These are phyloP conservation scores for Microstegium vimineum DNA, from an alignment of 176 grass and related monocot species.

Conservation along the genomic window DNA sequence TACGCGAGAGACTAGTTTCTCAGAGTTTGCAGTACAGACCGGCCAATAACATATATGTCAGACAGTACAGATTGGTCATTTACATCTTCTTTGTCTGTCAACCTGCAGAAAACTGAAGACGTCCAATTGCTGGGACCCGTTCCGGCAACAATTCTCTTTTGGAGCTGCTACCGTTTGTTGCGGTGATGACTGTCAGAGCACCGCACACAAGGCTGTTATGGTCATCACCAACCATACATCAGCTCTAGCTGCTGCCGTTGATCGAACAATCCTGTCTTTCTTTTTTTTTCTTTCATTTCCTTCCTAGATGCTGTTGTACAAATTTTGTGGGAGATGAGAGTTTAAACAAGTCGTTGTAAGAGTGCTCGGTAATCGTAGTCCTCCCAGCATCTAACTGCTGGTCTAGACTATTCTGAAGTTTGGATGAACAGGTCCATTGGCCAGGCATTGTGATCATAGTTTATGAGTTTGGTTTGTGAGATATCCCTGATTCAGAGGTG, in stretches of 20 bases:
- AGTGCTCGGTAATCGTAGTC: neutral
- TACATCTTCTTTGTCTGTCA: conserved; percentile 5
- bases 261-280: conserved; percentile 12
- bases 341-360: conserved; percentile 26
- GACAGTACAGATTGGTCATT: neutral
- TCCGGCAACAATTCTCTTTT: neutral
- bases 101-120: conserved; percentile 27
- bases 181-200: neutral
- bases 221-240: neutral
- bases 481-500: neutral
- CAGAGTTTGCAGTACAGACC: neutral
- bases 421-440: neutral
- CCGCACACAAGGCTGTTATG: neutral
- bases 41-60: neutral
- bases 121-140: neutral
- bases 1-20: neutral
- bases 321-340: conserved; percentile 23
- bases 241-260: neutral
- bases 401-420: conserved; percentile 1
- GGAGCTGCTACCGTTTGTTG: neutral
- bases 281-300: neutral
- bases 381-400: neutral
- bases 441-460: neutral
- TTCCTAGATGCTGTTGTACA: conserved; percentile 27
- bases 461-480: neutral